Conservation (phyloP, 169 alveolate genomes). For the Plasmodium gallinaceum region DNA sequence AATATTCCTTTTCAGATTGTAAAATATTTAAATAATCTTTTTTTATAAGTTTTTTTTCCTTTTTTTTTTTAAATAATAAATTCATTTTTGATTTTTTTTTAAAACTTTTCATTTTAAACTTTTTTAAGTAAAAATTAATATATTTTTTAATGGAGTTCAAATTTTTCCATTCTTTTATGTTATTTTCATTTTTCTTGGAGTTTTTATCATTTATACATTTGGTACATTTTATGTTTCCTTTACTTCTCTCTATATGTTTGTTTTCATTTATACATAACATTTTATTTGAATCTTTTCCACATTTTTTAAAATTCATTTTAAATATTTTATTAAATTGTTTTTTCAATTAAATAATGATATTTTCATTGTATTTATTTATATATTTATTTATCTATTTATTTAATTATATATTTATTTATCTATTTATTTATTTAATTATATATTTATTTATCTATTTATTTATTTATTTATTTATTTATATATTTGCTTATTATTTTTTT, state of each 20-base stretch:
- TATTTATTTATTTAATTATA: background rate
- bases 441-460: background rate
- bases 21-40: slow-evolving; percentile 29
- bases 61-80: slow-evolving; percentile 5
- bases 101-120: slow-evolving; percentile 5
- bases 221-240: background rate
- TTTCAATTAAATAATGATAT: too few species aligned
- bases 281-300: too few species aligned
- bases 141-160: slow-evolving; percentile 1
- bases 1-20: slow-evolving; percentile 36
- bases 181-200: too few species aligned
- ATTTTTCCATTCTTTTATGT: background rate
- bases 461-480: background rate
- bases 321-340: too few species aligned
- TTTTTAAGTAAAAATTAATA: slow-evolving; percentile 2
- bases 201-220: background rate
- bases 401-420: background rate
- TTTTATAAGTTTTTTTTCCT: background rate
- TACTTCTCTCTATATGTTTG: background rate
- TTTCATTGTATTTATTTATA: background rate
- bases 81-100: slow-evolving; percentile 5
- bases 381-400: background rate
- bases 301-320: too few species aligned
- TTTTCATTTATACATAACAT: too few species aligned
- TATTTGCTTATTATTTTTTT: too few species aligned